These are phyloP conservation scores for Fusarium dlaminii DNA, from an alignment of 2,329 filamentous ascomycete genomes.

Conservation along the genomic window DNA sequence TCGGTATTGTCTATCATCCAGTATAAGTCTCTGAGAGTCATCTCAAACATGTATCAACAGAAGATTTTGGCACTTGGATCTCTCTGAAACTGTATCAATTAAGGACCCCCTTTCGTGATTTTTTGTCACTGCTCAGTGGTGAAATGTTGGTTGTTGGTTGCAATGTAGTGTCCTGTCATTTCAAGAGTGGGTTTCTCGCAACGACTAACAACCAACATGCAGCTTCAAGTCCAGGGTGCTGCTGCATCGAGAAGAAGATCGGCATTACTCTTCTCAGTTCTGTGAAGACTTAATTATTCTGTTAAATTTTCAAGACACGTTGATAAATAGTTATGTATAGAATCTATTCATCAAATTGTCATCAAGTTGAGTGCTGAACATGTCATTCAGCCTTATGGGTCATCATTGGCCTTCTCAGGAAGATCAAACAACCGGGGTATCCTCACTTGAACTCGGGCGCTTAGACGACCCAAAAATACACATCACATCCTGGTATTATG, in stretches of 20 bases:
- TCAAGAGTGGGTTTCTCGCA: background rate
- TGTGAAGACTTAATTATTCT: rapidly evolving
- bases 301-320: rapidly evolving
- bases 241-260: background rate
- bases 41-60: background rate
- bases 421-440: background rate
- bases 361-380: background rate
- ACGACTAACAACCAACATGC: background rate
- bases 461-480: slow-evolving; percentile 16
- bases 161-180: background rate
- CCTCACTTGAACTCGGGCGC: slow-evolving; percentile 1
- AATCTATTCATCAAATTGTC: background rate
- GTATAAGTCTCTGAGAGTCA: too few relatives aligned
- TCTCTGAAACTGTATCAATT: too few relatives aligned
- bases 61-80: background rate
- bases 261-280: background rate
- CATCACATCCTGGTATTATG: background rate
- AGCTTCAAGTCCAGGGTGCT: background rate
- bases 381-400: background rate
- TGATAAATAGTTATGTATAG: background rate
- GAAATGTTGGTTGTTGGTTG: background rate
- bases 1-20: background rate
- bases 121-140: too few relatives aligned
- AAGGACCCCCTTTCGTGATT: background rate
- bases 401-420: background rate